Evolutionary conservation across 2,329 filamentous ascomycete species (phyloP).

Genomic region (Huntiella moniliformis): DNA sequence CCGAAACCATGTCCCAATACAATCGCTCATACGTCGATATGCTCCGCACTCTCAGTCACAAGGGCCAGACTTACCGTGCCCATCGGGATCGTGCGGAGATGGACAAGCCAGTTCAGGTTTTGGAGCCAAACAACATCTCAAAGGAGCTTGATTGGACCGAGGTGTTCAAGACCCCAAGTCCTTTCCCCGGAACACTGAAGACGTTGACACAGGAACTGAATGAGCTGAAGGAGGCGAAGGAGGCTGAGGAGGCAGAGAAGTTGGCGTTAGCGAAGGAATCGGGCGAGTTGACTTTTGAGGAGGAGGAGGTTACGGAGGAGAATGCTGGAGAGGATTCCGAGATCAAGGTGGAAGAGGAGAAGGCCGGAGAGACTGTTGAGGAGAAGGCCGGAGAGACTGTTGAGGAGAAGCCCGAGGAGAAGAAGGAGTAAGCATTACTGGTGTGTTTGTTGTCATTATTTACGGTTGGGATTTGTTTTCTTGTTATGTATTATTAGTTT

Average conservation of each 20-base stretch:
- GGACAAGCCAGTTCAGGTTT: conserved; percentile 26
- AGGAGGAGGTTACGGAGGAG: background rate
- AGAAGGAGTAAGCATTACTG: background rate
- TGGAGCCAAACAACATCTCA: conserved; percentile 21
- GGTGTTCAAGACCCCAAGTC: conserved; percentile 17
- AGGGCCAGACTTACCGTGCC: conserved; percentile 40
- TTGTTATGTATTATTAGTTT: background rate
- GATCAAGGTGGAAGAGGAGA: background rate
- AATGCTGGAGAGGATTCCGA: background rate
- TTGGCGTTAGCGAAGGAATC: background rate
- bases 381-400: background rate
- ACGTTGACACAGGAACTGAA: background rate
- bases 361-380: background rate
- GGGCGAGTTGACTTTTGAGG: background rate
- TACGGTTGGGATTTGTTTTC: background rate
- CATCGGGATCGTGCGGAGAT: conserved; percentile 33
- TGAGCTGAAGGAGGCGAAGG: background rate
- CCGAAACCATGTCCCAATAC: conserved; percentile 21
- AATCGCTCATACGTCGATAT: conserved; percentile 27
- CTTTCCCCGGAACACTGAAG: background rate
- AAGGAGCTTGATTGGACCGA: conserved; percentile 18
- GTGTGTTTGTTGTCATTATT: background rate
- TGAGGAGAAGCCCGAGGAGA: background rate
- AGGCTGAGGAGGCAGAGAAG: background rate
- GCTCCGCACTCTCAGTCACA: conserved; percentile 27